Base-by-base conservation (phyloP, 2,329 filamentous ascomycete species). In the Clonostachys rosea region DNA sequence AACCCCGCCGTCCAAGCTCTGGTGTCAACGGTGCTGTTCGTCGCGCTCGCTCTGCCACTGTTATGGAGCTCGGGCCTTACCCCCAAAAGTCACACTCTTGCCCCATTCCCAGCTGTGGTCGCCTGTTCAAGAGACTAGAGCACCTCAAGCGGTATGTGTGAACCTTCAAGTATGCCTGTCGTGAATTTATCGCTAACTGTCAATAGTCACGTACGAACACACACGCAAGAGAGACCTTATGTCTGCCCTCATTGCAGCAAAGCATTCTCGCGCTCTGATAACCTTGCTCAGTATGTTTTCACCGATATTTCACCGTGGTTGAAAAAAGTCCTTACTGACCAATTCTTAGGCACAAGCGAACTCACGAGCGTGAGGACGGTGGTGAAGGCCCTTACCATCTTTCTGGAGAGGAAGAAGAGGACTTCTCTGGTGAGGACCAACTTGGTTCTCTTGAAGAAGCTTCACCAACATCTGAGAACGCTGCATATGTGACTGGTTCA, bases 201-300 rank as follows among this genome's bases (percentile, higher is more conserved):
- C 65, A 75, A 66, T 80, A 95, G 91, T 79, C 94, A 99, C 75
- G 94, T 99, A 69, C 89, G 94, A 73, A 99, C 94, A 62, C 94
- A 99, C 78, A 99, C 94, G 48, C 94, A 99, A 78, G 94, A 99
- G 78, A 89, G 92, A 73, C 94, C 94, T 59, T 99, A 99, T 71
- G 86, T 95, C 65, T 99, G 94, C 81, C 88, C 89, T 58, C 86
- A 95, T 69, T 99, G 94, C 83, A 96, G 89, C 79, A 97, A 97
- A 78, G 92, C 92, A 56, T 99, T 99, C 70, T 97, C 94, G 50
- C 81, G 94, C 72, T 97, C 92, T 62, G 94, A 99, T 75, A 99
- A 99, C 69, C 87, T 99, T 71, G 94, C 94, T 68, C 94, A 99
- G 88, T 95, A 90, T 72, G 81, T 63, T 39, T 18, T 39, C 36